phyloP scores from a whole-genome alignment of 345 rosid species.

The Noccaea bulbosa region DNA sequence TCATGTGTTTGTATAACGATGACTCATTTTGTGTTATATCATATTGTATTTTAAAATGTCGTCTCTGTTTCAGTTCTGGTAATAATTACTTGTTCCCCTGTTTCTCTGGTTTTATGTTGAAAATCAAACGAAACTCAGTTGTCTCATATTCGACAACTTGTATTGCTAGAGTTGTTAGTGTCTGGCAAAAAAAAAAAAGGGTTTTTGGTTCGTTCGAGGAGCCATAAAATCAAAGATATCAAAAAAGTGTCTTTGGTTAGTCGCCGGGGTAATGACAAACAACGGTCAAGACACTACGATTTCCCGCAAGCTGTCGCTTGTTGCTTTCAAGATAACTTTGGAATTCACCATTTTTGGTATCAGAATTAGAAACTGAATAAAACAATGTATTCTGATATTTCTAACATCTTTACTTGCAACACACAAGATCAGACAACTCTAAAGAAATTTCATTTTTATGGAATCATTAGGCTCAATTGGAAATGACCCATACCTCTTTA shows the following conservation, averaged over 20 bases:
- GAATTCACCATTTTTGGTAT: too few species aligned
- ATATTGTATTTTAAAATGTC: slow-evolving; percentile 26
- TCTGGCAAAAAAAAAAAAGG: slow-evolving; percentile 14
- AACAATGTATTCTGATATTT: too few species aligned
- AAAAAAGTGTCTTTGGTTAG: background rate
- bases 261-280: background rate
- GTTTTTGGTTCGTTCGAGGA: background rate
- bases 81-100: slow-evolving; percentile 14
- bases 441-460: too few species aligned
- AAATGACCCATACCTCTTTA: too few species aligned
- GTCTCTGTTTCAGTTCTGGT: slow-evolving; percentile 23
- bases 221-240: background rate
- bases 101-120: slow-evolving; percentile 18
- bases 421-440: too few species aligned
- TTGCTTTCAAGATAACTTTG: too few species aligned
- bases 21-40: slow-evolving; percentile 34
- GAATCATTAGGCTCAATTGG: too few species aligned
- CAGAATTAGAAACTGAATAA: too few species aligned
- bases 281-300: background rate
- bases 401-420: too few species aligned
- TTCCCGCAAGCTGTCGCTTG: background rate
- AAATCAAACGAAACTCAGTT: slow-evolving; percentile 4
- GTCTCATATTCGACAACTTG: slow-evolving; percentile 3
- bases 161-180: slow-evolving; percentile 49
- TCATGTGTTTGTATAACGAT: slow-evolving; percentile 36